Conservation (phyloP, 208 protist genomes). For the Novymonas esmeraldas region DNA sequence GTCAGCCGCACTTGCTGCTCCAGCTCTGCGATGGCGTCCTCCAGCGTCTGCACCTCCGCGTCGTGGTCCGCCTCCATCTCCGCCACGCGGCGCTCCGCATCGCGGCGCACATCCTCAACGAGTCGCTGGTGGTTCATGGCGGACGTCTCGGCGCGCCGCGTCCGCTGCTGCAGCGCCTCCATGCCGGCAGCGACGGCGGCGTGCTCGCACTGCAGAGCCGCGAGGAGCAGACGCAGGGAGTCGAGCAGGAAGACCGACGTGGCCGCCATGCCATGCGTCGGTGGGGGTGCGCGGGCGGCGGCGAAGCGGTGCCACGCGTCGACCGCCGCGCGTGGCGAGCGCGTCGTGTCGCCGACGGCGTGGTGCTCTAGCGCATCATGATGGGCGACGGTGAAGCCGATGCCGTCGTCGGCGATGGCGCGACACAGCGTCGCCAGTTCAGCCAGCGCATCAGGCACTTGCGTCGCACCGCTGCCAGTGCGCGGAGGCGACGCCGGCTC, state of each 20-base stretch:
- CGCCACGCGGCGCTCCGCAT: slow-evolving; percentile 23
- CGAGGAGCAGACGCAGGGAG: background rate
- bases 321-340: background rate
- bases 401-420: slow-evolving; percentile 7
- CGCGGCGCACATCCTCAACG: slow-evolving; percentile 11
- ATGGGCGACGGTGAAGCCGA: slow-evolving; percentile 16
- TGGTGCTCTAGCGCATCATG: slow-evolving; percentile 5
- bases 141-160: background rate
- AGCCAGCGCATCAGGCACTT: background rate
- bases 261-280: too few species aligned
- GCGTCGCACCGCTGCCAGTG: too few species aligned
- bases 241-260: background rate
- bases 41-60: slow-evolving; percentile 32
- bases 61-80: slow-evolving; percentile 49
- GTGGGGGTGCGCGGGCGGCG: too few species aligned
- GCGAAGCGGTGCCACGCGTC: background rate
- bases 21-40: slow-evolving; percentile 34
- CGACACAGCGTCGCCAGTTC: slow-evolving; percentile 5
- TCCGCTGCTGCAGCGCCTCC: slow-evolving; percentile 7
- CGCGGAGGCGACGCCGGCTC: too few species aligned
- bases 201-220: slow-evolving; percentile 20
- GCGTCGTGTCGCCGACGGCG: background rate
- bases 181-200: slow-evolving; percentile 12
- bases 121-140: background rate
- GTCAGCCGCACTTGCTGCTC: slow-evolving; percentile 31